Evolutionary conservation across 2,329 filamentous ascomycete genomes (phyloP).

Genomic region (Metarhizium anisopliae): DNA sequence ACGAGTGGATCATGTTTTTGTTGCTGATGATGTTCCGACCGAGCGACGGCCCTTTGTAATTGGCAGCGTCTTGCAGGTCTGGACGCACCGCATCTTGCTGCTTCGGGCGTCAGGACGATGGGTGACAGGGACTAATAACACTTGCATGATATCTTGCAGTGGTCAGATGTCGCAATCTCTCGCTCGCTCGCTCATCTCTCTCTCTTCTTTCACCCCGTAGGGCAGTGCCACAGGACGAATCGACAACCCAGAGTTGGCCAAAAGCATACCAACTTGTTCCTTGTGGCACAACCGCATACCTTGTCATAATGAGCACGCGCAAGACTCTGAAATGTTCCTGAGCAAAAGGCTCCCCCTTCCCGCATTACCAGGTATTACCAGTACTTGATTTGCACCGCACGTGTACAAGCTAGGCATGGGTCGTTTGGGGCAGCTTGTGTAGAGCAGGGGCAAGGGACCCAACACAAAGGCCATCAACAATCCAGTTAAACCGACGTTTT

Average conservation of each 20-base stretch:
- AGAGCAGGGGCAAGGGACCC: neutral
- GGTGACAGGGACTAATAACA: neutral
- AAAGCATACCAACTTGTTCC: no score
- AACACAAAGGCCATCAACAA: neutral
- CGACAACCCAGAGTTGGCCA: neutral
- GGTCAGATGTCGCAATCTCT: neutral
- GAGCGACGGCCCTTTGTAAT: neutral
- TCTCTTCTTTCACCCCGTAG: no score
- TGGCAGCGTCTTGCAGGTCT: neutral
- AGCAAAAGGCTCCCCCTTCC: neutral
- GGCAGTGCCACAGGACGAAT: neutral
- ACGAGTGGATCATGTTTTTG: neutral
- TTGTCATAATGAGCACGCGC: no score
- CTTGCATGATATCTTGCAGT: neutral
- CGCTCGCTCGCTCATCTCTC: no score
- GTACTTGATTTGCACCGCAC: neutral
- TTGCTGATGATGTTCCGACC: neutral
- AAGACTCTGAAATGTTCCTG: no score
- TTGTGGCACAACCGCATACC: no score
- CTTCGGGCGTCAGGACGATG: neutral
- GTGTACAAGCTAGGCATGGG: neutral
- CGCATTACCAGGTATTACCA: neutral
- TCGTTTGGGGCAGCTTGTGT: neutral
- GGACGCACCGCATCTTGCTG: neutral
- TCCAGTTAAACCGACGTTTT: neutral